Evolutionary conservation across 192 early-diverging fungal genomes (phyloP), one percentile per base, ranked within the genome.

Genomic region (Coemansia umbellata): DNA sequence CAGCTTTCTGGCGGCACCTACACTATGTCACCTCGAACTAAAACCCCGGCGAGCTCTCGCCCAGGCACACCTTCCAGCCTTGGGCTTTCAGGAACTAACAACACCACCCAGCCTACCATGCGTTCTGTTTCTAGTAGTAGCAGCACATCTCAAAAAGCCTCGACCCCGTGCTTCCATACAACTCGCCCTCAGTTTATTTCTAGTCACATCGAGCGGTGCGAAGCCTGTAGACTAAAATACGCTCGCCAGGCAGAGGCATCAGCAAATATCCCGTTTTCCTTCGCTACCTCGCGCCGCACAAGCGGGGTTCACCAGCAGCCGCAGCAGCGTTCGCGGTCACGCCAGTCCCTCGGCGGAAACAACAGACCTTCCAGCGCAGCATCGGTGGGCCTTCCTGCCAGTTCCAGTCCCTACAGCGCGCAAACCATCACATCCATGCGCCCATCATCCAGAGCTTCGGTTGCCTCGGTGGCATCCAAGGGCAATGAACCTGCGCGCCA

Each of bases 181-280:
- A 77, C 57, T 11, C 47, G 68, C 15, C 74, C 74, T 42, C 67
- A 77, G 67, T 70, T 77, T 42, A 77, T 77, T 13, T 70, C 74
- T n/a, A 58, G 74, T 23, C 74, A 77, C 31, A 77, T 77, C 41
- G 67, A 77, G 35, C 62, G 74, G 42, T 77, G 74, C 47, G 67
- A 77, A 39, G 74, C 74, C 24, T 77, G 74, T 31, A 32, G 68
- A 27, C 63, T 70, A 50, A 77, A 77, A 45, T 77, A 77, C 63
- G 67, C 68, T 8, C 74, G 74, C 47, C 58, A 77, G 47, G 74
- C 74, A n/a, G 74, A 77, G 45, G 28, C 48, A 22, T 26, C 43
- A 28, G 43, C 50, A 35, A 66, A 58, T n/a, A 64, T 64, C 10
- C 74, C 68, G 14, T 77, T 66, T 50, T 54, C 55, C 22, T 60